A percentile compares a stretch with the other conserved stretches of the same genome.
Conservation (phyloP, 2,329 filamentous ascomycete genomes). For the Phialemoniopsis sp. region DNA sequence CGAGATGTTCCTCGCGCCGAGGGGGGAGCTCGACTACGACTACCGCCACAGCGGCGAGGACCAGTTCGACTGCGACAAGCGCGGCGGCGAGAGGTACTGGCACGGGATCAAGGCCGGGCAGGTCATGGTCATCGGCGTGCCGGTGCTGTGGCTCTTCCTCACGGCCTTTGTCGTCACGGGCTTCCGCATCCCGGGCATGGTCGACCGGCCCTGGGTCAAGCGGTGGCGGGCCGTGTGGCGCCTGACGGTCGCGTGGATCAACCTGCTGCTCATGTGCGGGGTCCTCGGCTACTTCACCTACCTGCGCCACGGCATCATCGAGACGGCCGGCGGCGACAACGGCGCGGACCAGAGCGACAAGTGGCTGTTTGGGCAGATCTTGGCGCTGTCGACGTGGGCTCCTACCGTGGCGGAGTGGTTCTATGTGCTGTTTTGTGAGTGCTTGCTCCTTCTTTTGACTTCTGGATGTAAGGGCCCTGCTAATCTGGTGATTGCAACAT, state of each 20-base stretch:
- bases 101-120: slow-evolving; percentile 5
- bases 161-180: slow-evolving; percentile 10
- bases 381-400: slow-evolving; percentile 8
- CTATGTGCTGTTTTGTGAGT: slow-evolving; percentile 7
- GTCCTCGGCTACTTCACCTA: slow-evolving; percentile 4
- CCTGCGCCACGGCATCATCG: slow-evolving; percentile 6
- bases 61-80: slow-evolving; percentile 8
- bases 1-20: slow-evolving; percentile 8
- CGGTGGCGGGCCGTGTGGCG: slow-evolving; percentile 4
- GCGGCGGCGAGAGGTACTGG: slow-evolving; percentile 10
- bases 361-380: slow-evolving; percentile 10
- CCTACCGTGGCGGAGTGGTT: slow-evolving; percentile 6
- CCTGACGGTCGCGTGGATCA: slow-evolving; percentile 5
- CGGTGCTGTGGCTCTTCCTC: slow-evolving; percentile 8
- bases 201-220: not conserved
- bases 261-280: slow-evolving; percentile 8
- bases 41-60: not conserved
- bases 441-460: no score
- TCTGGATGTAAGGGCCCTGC: no score
- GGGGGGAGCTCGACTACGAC: slow-evolving; percentile 10
- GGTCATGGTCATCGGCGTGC: slow-evolving; percentile 10
- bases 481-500: no score
- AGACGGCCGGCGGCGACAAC: slow-evolving; percentile 1
- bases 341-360: slow-evolving; percentile 4
- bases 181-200: slow-evolving; percentile 8